Base-by-base conservation (phyloP, 208 protist species). In the Trypanosoma theileri region DNA sequence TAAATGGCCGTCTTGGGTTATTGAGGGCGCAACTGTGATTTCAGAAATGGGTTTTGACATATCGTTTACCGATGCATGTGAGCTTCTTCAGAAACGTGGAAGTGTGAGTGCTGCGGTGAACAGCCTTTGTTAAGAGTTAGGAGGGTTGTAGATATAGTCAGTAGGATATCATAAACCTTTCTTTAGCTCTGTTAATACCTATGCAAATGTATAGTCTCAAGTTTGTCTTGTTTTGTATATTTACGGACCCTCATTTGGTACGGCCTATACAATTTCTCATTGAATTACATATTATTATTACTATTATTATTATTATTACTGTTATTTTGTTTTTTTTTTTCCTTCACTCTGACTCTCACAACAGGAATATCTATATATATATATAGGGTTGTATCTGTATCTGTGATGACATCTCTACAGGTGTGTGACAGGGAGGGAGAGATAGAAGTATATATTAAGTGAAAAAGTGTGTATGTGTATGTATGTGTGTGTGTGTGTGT, bases 31-130 rank as follows among this genome's bases (percentile, higher is more conserved):
- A 16, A 21, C 55, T 40, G 22, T 1, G 21, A 22, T 79, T 50
- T 16, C 50, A 4, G 54, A 35, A 63, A 69, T 79, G 73, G 73
- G 67, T 40, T 69, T 79, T 54, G 26, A 66, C 55, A 41, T 71
- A 4, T 21, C 46, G 21, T 65, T 59, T 28, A 51, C 45, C 11
- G 59, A 63, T 1, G 64, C 65, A 44, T 72, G 71, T 35, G 50
- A 71, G 17, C 46, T 66, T 58, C 13, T 77, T 28, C 16, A 57
- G 12, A 66, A 63, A 26, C 42, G 28, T 60, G 71, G 65, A 21
- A 71, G 60, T 69, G 48, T 71, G 19, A 61, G 56, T 45, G 63
- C 58, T 45, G 64, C 58, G 19, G 45, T 77, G 48, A 35, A 45
- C 51, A 21, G 69, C 21, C 22, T 75, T 1, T 75, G 60, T 50